Base-by-base conservation (phyloP, 1,284 basidiomycete species). In the Mycosarcoma maydis region DNA sequence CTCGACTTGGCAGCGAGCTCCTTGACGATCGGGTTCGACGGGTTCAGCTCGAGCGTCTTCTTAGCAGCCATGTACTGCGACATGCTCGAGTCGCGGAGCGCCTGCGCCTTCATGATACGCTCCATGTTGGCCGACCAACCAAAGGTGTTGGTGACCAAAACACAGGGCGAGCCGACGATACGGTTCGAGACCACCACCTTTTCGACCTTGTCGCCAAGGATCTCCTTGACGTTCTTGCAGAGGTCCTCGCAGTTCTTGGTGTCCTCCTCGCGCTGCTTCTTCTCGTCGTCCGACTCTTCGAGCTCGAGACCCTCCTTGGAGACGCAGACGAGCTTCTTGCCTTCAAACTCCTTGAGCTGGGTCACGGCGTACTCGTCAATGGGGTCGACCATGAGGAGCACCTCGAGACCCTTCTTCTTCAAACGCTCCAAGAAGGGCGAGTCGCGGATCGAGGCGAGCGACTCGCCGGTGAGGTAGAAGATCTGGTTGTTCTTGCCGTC, bases 111-210 rank as follows among this genome's bases (percentile, higher is more conserved):
- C 96, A 98, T 98, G 87, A 98, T 97, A 84, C 95, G 91, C 85
- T 97, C 90, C 94, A 98, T 97, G 88, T 98, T 98, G 72, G 94
- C 94, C 42, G 94, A 97, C 96, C 96, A 98, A 66, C 95, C 94
- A 84, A 97, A 98, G 83, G 97, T 94, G 70, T 94, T 95, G 72
- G 96, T 98, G 82, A 98, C 95, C 11, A 81, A 61, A 19, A 80
- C 80, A 38, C 76, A 80, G 29, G 80, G 80, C 50, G 80, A 81
- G 64, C 77, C 78, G 62, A 80, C 78, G 61, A 81, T 77, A 32
- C 95, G 93, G 89, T 96, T 98, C 50, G 96, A 98, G 77, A 98
- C 87, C 72, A 97, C 89, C 33, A 98, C 96, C 88, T 98, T 98
- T 88, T 98, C 96, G 74, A 98, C 95, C 87, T 95, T 96, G 86